These are phyloP conservation scores for Starmerella apis DNA, from an alignment of 805 yeast genomes.

Conservation along the genomic window DNA sequence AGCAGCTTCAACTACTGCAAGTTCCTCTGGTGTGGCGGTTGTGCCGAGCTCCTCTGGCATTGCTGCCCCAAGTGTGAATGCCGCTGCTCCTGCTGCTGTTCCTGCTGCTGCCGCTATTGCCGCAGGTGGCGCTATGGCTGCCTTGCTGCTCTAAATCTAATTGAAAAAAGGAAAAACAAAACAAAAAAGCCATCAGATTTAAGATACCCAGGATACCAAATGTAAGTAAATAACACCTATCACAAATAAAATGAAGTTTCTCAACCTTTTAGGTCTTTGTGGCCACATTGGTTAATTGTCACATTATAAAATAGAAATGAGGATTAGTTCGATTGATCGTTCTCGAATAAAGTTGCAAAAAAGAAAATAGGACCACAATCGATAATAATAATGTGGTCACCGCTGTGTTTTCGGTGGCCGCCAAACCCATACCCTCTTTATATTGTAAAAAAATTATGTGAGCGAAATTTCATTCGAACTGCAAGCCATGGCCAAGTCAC, in stretches of 20 bases:
- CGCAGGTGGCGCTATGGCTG: too few relatives aligned
- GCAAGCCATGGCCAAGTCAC: slow-evolving; percentile 9
- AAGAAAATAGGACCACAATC: too few relatives aligned
- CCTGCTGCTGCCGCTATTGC: slow-evolving; percentile 20
- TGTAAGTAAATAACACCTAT: neutral
- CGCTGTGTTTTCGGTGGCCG: too few relatives aligned
- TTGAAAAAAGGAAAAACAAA: neutral
- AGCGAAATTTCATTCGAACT: slow-evolving; percentile 5
- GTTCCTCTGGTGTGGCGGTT: slow-evolving; percentile 7
- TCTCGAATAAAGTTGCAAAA: too few relatives aligned
- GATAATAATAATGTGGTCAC: too few relatives aligned
- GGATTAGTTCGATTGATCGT: too few relatives aligned
- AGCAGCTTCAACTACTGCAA: neutral
- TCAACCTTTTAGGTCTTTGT: too few relatives aligned
- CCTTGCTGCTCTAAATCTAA: slow-evolving; percentile 17
- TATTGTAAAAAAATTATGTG: slow-evolving; percentile 2
- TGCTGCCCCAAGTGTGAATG: slow-evolving; percentile 11
- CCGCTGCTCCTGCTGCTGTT: slow-evolving; percentile 13
- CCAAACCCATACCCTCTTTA: too few relatives aligned
- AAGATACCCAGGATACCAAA: neutral
- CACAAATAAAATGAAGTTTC: neutral
- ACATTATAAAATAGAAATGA: too few relatives aligned
- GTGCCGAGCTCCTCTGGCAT: neutral
- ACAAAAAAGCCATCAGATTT: neutral
- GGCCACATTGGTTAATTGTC: neutral